Evolutionary conservation across 1,284 basidiomycete genomes (phyloP), one percentile per base, ranked within the genome.

Genomic region (Bjerkandera adusta): DNA sequence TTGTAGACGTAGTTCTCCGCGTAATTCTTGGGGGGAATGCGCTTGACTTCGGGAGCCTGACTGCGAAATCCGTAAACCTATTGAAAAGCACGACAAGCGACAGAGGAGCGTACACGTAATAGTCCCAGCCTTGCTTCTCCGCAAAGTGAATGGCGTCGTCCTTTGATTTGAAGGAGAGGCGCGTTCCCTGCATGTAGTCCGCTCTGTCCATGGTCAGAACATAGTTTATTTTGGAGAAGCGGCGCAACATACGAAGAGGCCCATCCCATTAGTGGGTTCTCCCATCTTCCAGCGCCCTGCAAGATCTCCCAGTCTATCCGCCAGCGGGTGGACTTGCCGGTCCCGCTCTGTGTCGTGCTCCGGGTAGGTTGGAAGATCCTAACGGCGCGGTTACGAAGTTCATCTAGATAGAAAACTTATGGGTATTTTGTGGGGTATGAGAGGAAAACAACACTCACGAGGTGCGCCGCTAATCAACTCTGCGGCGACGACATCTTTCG

Each of bases 231-330:
- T 36, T 20, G 32, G 41, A n/a, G 39, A 16, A 42, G 29, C 21
- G 26, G 3, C 36, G 49, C 13, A 44, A 26, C 22, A 36, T 10
- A 92, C 90, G 86, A 90, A 69, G 85, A 89, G 1, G 94, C 94
- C 81, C 84, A 99, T 47, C 96, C 96, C 91, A 99, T 99, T 59
- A 99, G 69, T n/a, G 93, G 92, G 66, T 98, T 98, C 77, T 97
- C 94, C 96, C 96, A 99, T 51, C 96, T 79, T 11, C 90, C 94
- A 26, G 80, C 85, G 35, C 94, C 92, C 55, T 83, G 84, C 15
- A 98, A 72, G 49, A 86, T 86, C 60, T 99, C 96, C 75, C 88
- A 99, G 69, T 99, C 96, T 61, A 99, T 84, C 55, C 92, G 77
- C 96, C 96, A 99, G 59, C 87, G 81, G 58, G 86, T 81, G 18